Evolutionary conservation across 2,329 filamentous ascomycete species (phyloP).

Genomic region (Beauveria rudraprayagi): DNA sequence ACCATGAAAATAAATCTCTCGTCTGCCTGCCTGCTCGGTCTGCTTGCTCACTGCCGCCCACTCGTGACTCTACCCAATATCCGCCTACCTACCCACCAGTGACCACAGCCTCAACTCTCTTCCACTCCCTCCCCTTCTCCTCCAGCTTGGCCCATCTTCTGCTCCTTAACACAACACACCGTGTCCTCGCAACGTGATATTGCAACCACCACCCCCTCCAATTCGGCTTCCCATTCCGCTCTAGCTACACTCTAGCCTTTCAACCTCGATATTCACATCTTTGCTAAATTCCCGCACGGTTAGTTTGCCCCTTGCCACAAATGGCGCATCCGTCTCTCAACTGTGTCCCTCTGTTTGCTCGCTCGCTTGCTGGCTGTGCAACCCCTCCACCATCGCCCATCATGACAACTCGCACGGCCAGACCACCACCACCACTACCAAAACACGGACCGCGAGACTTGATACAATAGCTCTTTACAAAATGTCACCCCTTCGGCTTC

Average conservation of each 20-base stretch:
- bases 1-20: no score
- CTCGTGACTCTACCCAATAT: no score
- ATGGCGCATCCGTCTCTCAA: conserved; percentile 6
- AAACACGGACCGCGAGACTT: background rate
- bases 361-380: background rate
- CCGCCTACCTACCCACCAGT: no score
- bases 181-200: conserved; percentile 6
- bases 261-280: background rate
- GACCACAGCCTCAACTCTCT: background rate
- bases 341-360: background rate
- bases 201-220: background rate
- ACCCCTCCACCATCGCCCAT: background rate
- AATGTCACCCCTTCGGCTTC: background rate
- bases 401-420: background rate
- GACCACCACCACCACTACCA: background rate
- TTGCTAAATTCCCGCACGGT: conserved; percentile 10
- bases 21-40: no score
- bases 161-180: conserved; percentile 2
- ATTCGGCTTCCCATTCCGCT: background rate
- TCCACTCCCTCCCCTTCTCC: background rate
- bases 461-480: background rate
- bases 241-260: background rate
- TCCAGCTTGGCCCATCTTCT: background rate
- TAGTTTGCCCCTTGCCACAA: background rate
- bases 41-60: no score